Evolutionary conservation across 306 rosid species (phyloP).

Genomic region (Chamaecrista fasciculata): DNA sequence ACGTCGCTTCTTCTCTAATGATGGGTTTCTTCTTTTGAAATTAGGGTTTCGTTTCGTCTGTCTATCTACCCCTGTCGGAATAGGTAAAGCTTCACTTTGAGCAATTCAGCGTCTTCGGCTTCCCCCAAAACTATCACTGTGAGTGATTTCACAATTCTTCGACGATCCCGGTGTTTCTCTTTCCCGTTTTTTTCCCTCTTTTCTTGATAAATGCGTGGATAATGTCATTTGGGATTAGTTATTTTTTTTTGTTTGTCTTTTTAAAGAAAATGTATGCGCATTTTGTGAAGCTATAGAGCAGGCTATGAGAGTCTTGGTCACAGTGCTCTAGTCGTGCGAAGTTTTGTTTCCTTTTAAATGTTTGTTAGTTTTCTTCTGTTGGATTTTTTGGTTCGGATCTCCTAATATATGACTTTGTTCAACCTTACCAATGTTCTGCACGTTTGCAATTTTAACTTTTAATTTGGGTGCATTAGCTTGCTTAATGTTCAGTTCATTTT

Average conservation of each 20-base stretch:
- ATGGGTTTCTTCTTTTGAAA: constrained; percentile 49
- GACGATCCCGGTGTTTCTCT: neutral
- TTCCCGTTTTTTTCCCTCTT: neutral
- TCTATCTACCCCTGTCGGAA: constrained; percentile 15
- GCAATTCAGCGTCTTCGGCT: neutral
- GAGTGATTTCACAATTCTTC: constrained; percentile 35
- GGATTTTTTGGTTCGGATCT: neutral
- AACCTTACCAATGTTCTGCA: neutral
- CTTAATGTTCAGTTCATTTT: neutral
- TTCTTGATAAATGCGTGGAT: neutral
- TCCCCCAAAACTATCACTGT: constrained; percentile 39
- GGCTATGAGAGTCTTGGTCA: neutral
- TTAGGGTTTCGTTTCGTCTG: constrained; percentile 87
- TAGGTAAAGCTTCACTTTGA: constrained; percentile 23
- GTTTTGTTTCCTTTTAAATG: neutral
- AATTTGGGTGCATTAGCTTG: neutral
- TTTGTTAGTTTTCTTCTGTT: neutral
- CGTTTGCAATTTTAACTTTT: constrained; percentile 9
- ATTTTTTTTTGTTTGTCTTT: neutral
- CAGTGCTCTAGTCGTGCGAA: neutral
- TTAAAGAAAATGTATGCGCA: neutral
- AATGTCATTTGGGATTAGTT: neutral
- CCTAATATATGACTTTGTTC: neutral
- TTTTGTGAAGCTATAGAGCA: neutral
- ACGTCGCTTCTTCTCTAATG: constrained; percentile 46